Conservation (phyloP, 495 filamentous ascomycete species). For the Rhizodiscina lignyota region DNA sequence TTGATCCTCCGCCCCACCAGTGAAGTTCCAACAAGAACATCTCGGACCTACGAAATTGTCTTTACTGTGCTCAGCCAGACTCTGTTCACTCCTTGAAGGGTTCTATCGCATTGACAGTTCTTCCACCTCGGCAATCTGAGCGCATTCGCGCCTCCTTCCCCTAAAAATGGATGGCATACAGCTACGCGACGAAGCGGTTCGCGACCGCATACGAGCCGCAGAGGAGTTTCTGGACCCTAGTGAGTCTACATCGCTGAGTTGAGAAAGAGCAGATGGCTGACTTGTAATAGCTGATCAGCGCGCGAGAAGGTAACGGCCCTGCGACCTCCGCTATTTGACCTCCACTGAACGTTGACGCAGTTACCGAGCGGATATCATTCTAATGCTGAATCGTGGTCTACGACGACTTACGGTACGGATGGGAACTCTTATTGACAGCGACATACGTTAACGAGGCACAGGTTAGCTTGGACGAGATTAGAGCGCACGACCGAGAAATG, state of each 20-base stretch:
- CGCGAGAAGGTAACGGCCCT: conserved; percentile 36
- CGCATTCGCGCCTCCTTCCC: too few relatives aligned
- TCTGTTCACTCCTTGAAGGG: too few relatives aligned
- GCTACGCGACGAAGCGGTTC: conserved; percentile 66
- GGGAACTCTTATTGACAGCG: too few relatives aligned
- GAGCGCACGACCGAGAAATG: conserved; percentile 74
- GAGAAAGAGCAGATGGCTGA: conserved; percentile 14
- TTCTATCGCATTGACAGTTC: too few relatives aligned
- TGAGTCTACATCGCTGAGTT: conserved; percentile 24
- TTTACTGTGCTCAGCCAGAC: too few relatives aligned
- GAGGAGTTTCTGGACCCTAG: conserved; percentile 77
- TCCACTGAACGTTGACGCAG: conserved; percentile 19
- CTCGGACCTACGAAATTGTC: too few relatives aligned
- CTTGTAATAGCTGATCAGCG: conserved; percentile 29
- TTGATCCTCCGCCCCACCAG: too few relatives aligned
- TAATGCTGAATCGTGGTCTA: conserved; percentile 82
- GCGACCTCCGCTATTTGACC: conserved; percentile 29
- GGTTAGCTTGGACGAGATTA: conserved; percentile 89
- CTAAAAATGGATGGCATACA: conserved; percentile 51
- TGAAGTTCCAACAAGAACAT: too few relatives aligned
- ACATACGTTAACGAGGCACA: conserved; percentile 19
- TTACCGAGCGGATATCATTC: conserved; percentile 71
- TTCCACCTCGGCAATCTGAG: too few relatives aligned
- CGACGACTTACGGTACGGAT: conserved; percentile 41
- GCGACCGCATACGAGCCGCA: conserved; percentile 64